Evolutionary conservation across 176 grass and related monocot genomes (phyloP).

Genomic region (Phragmites australis): DNA sequence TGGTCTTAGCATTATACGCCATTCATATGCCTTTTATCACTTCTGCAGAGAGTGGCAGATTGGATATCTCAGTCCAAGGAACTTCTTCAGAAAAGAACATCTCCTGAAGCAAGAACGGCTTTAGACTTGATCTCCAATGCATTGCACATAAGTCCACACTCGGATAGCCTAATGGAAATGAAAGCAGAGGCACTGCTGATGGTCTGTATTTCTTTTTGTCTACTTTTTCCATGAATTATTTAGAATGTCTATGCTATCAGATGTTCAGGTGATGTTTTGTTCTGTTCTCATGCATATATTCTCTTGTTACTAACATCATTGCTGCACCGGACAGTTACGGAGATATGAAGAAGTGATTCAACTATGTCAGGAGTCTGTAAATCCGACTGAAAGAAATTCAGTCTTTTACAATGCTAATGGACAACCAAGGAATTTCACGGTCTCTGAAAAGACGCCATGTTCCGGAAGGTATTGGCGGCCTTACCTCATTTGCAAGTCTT

Average conservation of each 20-base stretch:
- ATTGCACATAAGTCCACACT: slow-evolving; percentile 70
- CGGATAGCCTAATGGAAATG: slow-evolving; percentile 78
- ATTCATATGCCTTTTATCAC: slow-evolving; percentile 11
- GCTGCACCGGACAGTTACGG: slow-evolving; percentile 51
- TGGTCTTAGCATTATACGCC: slow-evolving; percentile 24
- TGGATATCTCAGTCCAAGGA: slow-evolving; percentile 67
- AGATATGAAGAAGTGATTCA: slow-evolving; percentile 82
- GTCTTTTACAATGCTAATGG: slow-evolving; percentile 26
- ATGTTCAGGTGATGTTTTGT: slow-evolving; percentile 17
- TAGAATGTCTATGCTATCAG: not conserved
- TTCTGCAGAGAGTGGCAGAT: slow-evolving; percentile 58
- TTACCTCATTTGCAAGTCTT: slow-evolving; percentile 68
- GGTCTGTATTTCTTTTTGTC: slow-evolving; percentile 53
- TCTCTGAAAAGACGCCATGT: slow-evolving; percentile 36
- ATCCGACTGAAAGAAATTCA: slow-evolving; percentile 60
- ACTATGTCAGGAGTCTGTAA: slow-evolving; percentile 75
- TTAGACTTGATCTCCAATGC: slow-evolving; percentile 81
- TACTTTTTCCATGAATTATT: slow-evolving; percentile 20
- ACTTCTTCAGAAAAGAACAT: slow-evolving; percentile 75
- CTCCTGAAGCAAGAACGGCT: slow-evolving; percentile 59
- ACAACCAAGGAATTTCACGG: slow-evolving; percentile 32
- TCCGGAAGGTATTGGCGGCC: slow-evolving; percentile 59
- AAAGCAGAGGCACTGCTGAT: slow-evolving; percentile 82
- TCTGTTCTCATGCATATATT: slow-evolving; percentile 9
- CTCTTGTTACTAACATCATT: slow-evolving; percentile 33